Conservation (phyloP, 176 grass and related monocot genomes). For the Hordeum vulgare region DNA sequence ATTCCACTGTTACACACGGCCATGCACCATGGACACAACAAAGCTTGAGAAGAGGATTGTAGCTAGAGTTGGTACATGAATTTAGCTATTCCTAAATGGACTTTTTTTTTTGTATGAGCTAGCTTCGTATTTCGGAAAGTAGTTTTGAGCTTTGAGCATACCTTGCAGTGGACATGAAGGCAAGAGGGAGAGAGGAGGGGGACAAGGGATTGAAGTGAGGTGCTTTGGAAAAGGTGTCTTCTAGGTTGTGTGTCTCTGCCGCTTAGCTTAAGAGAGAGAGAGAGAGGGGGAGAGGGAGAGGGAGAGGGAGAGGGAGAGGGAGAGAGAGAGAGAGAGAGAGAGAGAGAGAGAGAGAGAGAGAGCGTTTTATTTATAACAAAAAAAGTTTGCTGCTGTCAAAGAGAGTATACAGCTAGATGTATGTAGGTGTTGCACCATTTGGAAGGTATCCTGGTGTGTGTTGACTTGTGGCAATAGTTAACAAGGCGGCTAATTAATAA, state of each 20-base stretch:
- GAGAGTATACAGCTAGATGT: slow-evolving; percentile 28
- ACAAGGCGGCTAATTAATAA: not conserved
- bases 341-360: not conserved
- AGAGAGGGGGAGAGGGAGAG: not conserved
- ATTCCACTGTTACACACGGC: not conserved
- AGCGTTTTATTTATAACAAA: not conserved
- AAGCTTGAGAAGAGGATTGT: slow-evolving; percentile 6
- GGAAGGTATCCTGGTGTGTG: slow-evolving; percentile 21
- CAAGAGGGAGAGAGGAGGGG: slow-evolving; percentile 28
- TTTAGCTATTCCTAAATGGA: slow-evolving; percentile 16
- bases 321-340: slow-evolving; percentile 15
- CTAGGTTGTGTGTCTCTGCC: slow-evolving; percentile 32
- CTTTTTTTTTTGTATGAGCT: not conserved
- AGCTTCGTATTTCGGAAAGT: not conserved
- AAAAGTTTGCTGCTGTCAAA: slow-evolving; percentile 19
- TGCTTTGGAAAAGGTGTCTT: slow-evolving; percentile 44
- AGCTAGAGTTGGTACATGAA: slow-evolving; percentile 3
- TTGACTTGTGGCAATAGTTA: slow-evolving; percentile 36
- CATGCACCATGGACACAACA: not conserved
- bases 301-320: slow-evolving; percentile 15
- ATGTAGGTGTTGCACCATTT: slow-evolving; percentile 35
- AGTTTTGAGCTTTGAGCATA: slow-evolving; percentile 38
- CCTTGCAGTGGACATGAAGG: slow-evolving; percentile 87
- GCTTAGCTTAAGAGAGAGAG: not conserved
- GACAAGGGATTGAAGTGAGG: slow-evolving; percentile 9